These are phyloP conservation scores for Candida krabiensis DNA, from an alignment of 805 yeast genomes.

Conservation along the genomic window DNA sequence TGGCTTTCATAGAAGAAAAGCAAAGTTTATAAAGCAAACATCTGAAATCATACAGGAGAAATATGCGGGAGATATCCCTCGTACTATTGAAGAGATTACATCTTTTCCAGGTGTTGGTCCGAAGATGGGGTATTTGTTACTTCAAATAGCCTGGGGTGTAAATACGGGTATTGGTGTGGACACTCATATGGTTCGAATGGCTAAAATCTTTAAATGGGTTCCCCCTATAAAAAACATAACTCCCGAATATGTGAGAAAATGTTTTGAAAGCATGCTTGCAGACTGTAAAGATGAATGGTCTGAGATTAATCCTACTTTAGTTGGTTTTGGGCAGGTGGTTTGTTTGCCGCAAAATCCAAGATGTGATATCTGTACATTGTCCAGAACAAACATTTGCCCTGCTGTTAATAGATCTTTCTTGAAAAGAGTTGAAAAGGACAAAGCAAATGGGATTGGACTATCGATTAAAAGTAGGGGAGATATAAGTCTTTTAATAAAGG, in stretches of 20 bases:
- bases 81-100: conserved; percentile 60
- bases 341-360: conserved; percentile 70
- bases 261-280: conserved; percentile 75
- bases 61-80: conserved; percentile 71
- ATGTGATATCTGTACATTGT: conserved; percentile 70
- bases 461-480: conserved; percentile 42
- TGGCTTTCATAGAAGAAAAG: conserved; percentile 84
- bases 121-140: conserved; percentile 82
- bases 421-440: conserved; percentile 26
- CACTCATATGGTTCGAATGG: conserved; percentile 81
- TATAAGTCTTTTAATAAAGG: conserved; percentile 34
- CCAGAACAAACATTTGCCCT: conserved; percentile 54
- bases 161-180: conserved; percentile 91
- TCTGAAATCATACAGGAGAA: conserved; percentile 50
- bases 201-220: conserved; percentile 83
- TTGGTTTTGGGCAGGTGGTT: conserved; percentile 91
- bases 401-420: conserved; percentile 51
- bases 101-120: conserved; percentile 92
- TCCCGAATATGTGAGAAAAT: conserved; percentile 75
- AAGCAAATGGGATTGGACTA: conserved; percentile 21
- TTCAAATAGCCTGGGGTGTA: conserved; percentile 81
- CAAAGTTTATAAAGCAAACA: conserved; percentile 64
- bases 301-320: conserved; percentile 81
- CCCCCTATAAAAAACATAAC: conserved; percentile 44
- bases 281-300: conserved; percentile 60